Evolutionary conservation across 805 yeast species (phyloP).

Genomic region (Scheffersomyces lignosus): DNA sequence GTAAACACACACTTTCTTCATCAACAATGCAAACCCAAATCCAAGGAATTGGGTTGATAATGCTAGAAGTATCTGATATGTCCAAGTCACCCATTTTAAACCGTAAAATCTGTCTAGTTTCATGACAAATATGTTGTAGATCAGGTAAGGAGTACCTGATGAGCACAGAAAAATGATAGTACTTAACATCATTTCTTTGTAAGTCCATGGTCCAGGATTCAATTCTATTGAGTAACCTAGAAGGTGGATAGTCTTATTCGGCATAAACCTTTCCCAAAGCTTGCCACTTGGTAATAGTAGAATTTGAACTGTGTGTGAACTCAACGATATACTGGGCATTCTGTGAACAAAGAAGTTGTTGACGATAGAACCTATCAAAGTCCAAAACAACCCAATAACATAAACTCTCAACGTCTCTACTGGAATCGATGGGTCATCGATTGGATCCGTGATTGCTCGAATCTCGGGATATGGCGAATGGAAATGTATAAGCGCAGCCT

Average conservation of each 20-base stretch:
- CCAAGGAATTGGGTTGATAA: constrained; percentile 64
- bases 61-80: constrained; percentile 54
- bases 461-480: constrained; percentile 68
- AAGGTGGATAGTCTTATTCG: constrained; percentile 18
- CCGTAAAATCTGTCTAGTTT: constrained; percentile 43
- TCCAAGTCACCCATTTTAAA: constrained; percentile 45
- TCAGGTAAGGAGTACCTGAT: constrained; percentile 42
- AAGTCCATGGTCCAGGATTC: constrained; percentile 45
- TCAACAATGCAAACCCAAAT: constrained; percentile 64
- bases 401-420: constrained; percentile 58
- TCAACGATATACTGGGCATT: constrained; percentile 42
- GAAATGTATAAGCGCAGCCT: constrained; percentile 42
- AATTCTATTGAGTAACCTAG: constrained; percentile 26
- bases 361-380: constrained; percentile 52
- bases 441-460: constrained; percentile 61
- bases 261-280: constrained; percentile 37
- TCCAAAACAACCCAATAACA: constrained; percentile 51
- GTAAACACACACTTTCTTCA: constrained; percentile 53
- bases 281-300: constrained; percentile 40
- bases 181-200: constrained; percentile 47
- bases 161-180: constrained; percentile 45
- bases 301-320: constrained; percentile 41
- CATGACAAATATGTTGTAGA: constrained; percentile 45
- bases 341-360: constrained; percentile 60
- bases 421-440: constrained; percentile 50